A percentile compares a stretch with the other conserved stretches of the same genome.
These are phyloP conservation scores for Juglanconis sp. DNA, from an alignment of 2,329 filamentous ascomycete species.

Conservation along the genomic window DNA sequence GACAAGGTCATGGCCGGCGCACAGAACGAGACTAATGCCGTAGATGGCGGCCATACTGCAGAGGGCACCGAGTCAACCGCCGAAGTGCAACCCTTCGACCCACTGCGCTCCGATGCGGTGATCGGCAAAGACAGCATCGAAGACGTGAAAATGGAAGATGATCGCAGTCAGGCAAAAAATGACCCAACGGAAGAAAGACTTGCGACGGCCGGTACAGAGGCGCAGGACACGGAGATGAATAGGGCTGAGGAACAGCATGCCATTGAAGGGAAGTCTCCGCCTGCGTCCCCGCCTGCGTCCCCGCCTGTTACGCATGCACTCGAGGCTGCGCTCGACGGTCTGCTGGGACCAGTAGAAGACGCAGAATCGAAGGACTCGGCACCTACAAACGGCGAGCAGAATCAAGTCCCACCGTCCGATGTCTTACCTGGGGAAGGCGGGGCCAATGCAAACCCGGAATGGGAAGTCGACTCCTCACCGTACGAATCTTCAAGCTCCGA, in stretches of 20 bases:
- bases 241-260: neutral
- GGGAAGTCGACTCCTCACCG: slow-evolving; percentile 77
- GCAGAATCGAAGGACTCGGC: neutral
- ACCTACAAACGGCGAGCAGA: neutral
- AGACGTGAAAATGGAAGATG: slow-evolving; percentile 9
- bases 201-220: neutral
- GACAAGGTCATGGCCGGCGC: neutral
- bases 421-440: neutral
- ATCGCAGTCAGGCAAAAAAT: neutral
- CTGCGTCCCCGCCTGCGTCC: slow-evolving; percentile 15
- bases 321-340: slow-evolving; percentile 23
- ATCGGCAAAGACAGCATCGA: neutral
- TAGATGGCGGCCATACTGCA: neutral
- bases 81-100: neutral
- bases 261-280: neutral
- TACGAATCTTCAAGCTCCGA: slow-evolving; percentile 66
- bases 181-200: neutral
- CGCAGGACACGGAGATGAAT: neutral
- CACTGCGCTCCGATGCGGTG: neutral
- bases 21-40: neutral
- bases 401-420: neutral
- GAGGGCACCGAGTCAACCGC: neutral
- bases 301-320: slow-evolving; percentile 23
- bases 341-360: slow-evolving; percentile 14
- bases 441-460: slow-evolving; percentile 61